These are phyloP conservation scores for Yarrowia bubula DNA, from an alignment of 805 yeast species.

Conservation along the genomic window DNA sequence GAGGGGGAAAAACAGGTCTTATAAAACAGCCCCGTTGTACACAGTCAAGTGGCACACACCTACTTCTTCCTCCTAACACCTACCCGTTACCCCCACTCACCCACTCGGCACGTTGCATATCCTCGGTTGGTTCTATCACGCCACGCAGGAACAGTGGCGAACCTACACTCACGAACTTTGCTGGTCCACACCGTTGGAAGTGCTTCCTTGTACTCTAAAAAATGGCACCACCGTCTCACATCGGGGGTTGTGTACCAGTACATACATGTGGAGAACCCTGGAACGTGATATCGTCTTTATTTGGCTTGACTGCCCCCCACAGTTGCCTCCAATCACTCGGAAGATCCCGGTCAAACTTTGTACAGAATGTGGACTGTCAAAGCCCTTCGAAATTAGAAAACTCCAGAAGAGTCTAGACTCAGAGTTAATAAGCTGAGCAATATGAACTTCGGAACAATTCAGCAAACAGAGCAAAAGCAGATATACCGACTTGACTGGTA, in stretches of 20 bases:
- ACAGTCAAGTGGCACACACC: too few relatives aligned
- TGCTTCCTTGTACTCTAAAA: not conserved
- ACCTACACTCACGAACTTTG: not conserved
- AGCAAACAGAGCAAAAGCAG: too few relatives aligned
- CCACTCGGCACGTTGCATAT: slow-evolving; percentile 12
- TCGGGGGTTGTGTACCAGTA: not conserved
- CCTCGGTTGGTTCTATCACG: slow-evolving; percentile 26
- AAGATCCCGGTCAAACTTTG: slow-evolving; percentile 9
- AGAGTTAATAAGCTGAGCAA: too few relatives aligned
- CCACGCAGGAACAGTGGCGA: slow-evolving; percentile 25
- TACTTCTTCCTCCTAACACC: not conserved
- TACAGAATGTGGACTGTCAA: not conserved
- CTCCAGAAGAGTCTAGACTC: not conserved
- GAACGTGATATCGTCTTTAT: not conserved
- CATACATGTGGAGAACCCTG: not conserved
- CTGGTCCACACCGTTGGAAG: not conserved
- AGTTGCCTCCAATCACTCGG: slow-evolving; percentile 9
- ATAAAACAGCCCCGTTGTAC: too few relatives aligned
- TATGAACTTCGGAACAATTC: too few relatives aligned
- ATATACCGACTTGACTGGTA: too few relatives aligned
- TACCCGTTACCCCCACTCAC: not conserved
- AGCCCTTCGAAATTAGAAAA: too few relatives aligned
- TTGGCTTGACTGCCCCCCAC: too few relatives aligned
- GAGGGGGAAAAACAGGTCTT: too few relatives aligned
- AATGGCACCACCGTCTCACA: not conserved